Evolutionary conservation across 768 basidiomycete species (phyloP), one percentile per base, ranked within the genome.

Genomic region (Phanerochaete carnosa): DNA sequence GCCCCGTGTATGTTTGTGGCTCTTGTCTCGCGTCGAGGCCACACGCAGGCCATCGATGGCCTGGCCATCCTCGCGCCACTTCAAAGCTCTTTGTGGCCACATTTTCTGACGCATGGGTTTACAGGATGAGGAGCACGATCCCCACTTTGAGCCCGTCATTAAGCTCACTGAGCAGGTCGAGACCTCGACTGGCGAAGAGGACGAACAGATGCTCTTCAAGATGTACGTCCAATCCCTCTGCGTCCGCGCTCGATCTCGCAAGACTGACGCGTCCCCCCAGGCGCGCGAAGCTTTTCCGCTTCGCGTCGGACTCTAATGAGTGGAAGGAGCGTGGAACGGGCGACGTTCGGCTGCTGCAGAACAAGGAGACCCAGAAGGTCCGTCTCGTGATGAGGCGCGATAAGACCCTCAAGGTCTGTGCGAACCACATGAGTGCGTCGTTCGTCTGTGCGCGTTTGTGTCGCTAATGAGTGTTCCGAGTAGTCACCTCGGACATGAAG

Each of bases 281-380:
- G 91, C 92, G 96, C 68, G 90, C 97, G 68, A 98, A 98, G 80
- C 85, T 99, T 62, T 99, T 98, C 85, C 87, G 97, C 72, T 99
- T 98, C 78, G 89, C 90, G 66, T 73, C 83, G 61, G 74, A 70
- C 33, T 79, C 85, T 53, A 79, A 85, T 55, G 96, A 98, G 77
- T 99, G 97, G 97, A 99, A 99, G 75, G 97, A 99, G 78, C 80
- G 97, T 33, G 96, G 96, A 43, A 98, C 95, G 16, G 96, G 96
- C 49, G 94, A 96, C 74, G 95, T 94, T 65, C 90, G 94, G 73
- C 83, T 99, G 59, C 86, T 99, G 64, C 79, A 86, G 68, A 92
- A 97, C 81, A 94, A 90, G 76, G 86, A 86, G 71, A 89, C 88
- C 53, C 88, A 89, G 81, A 98, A 95, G 77, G 83, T 96, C 70